Percentiles rank a stretch among this genome's conserved stretches.
These are phyloP conservation scores for Trametes maxima DNA, from an alignment of 768 basidiomycete genomes.

Conservation along the genomic window DNA sequence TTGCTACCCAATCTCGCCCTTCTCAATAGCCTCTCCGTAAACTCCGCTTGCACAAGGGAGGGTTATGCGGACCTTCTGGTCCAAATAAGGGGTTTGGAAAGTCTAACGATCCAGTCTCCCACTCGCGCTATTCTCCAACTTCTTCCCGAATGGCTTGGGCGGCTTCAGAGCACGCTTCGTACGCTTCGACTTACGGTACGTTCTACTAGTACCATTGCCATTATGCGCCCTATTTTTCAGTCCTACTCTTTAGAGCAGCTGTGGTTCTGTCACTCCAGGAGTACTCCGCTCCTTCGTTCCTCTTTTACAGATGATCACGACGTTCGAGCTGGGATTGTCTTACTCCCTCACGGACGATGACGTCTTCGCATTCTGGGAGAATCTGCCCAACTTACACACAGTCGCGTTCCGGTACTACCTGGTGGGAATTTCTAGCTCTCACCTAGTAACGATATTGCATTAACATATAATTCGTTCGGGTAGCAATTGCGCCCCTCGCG, in stretches of 20 bases:
- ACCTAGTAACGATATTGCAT: neutral
- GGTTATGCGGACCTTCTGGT: conserved; percentile 9
- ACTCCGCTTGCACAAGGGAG: conserved; percentile 17
- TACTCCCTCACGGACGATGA: conserved; percentile 60
- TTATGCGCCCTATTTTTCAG: neutral
- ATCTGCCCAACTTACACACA: conserved; percentile 42
- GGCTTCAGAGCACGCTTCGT: conserved; percentile 37
- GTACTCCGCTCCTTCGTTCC: conserved; percentile 50
- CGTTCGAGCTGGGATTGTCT: conserved; percentile 55
- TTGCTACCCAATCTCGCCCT: conserved; percentile 10
- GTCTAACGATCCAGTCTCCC: conserved; percentile 27
- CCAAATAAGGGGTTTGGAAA: conserved; percentile 20
- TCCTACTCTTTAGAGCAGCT: conserved; percentile 47
- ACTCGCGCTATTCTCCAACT: conserved; percentile 25
- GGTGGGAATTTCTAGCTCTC: conserved; percentile 35
- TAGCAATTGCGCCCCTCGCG: conserved; percentile 40
- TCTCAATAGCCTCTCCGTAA: conserved; percentile 23
- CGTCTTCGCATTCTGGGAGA: conserved; percentile 48
- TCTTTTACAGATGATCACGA: conserved; percentile 36
- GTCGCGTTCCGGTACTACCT: conserved; percentile 54
- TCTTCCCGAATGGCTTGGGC: conserved; percentile 43
- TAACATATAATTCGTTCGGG: neutral
- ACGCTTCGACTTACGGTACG: conserved; percentile 49
- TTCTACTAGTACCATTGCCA: neutral
- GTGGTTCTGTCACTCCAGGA: conserved; percentile 66